Conservation (phyloP, 1,284 basidiomycete genomes). For the Gomphus bonarii region DNA sequence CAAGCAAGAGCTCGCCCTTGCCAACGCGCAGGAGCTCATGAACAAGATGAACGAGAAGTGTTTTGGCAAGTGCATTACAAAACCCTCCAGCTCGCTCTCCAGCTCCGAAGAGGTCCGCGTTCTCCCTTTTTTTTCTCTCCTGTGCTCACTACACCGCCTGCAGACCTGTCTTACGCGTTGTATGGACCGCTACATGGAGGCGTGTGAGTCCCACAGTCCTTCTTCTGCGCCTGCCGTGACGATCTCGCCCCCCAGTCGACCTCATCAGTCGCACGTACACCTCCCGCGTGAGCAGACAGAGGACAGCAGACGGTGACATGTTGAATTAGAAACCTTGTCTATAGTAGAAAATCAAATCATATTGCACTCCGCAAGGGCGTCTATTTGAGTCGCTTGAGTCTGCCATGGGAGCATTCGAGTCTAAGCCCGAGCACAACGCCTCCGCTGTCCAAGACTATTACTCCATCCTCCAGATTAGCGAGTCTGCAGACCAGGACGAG, state of each 20-base stretch:
- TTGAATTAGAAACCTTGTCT: background rate
- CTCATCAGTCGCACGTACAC: conserved; percentile 62
- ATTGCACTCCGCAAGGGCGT: background rate
- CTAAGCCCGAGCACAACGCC: conserved; percentile 29
- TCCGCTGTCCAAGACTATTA: conserved; percentile 59
- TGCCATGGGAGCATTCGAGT: conserved; percentile 65
- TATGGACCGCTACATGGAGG: conserved; percentile 75
- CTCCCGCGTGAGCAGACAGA: conserved; percentile 45
- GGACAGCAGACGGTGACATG: conserved; percentile 14
- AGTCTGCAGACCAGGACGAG: conserved; percentile 76
- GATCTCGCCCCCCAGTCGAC: conserved; percentile 39
- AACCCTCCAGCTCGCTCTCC: conserved; percentile 60
- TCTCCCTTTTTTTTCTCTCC: background rate
- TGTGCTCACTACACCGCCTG: background rate
- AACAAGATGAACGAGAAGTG: conserved; percentile 73
- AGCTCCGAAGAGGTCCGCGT: conserved; percentile 47
- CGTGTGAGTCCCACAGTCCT: conserved; percentile 48
- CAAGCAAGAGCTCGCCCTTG: conserved; percentile 59
- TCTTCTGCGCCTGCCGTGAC: background rate
- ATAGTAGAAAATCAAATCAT: background rate
- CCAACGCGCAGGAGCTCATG: conserved; percentile 75
- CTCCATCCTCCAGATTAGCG: conserved; percentile 66
- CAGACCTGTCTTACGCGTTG: conserved; percentile 69
- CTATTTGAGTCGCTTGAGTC: background rate
- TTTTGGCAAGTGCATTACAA: conserved; percentile 69